Evolutionary conservation across 2,329 filamentous ascomycete genomes (phyloP).

Genomic region (Paraphaeosphaeria sporulosa): DNA sequence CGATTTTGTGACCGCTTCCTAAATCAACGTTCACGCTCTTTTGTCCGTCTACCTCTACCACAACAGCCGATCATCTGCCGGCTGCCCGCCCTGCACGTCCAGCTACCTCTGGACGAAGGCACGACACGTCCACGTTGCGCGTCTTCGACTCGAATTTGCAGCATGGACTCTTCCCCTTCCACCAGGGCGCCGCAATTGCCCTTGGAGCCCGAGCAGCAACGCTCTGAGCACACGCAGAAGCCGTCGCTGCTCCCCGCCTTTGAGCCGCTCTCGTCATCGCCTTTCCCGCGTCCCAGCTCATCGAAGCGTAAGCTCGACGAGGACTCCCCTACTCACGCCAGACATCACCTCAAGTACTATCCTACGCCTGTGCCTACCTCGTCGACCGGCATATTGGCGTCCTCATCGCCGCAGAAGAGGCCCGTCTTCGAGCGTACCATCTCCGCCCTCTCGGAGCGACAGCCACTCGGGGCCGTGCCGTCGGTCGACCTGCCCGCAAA

Average conservation of each 20-base stretch:
- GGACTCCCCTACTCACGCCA: conserved; percentile 54
- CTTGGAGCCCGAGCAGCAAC: conserved; percentile 34
- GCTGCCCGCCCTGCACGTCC: conserved; percentile 37
- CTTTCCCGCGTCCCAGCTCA: conserved; percentile 69
- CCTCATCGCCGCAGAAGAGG: conserved; percentile 69
- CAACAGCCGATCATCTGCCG: conserved; percentile 27
- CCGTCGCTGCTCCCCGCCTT: conserved; percentile 79
- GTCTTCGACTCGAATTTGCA: conserved; percentile 31
- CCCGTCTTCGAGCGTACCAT: conserved; percentile 66
- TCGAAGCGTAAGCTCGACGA: conserved; percentile 70
- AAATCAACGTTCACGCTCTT: conserved; percentile 15
- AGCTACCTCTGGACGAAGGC: background rate
- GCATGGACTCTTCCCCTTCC: conserved; percentile 44
- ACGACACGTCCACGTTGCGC: conserved; percentile 24
- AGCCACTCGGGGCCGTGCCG: conserved; percentile 84
- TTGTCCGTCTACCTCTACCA: conserved; percentile 24
- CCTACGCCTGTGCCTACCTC: conserved; percentile 95
- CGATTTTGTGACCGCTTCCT: conserved; percentile 35
- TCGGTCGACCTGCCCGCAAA: conserved; percentile 80
- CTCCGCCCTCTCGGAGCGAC: conserved; percentile 73
- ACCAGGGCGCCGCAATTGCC: conserved; percentile 36
- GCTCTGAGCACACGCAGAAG: conserved; percentile 59
- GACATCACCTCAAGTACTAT: conserved; percentile 71
- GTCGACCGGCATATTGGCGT: conserved; percentile 88
- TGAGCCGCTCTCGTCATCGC: conserved; percentile 80